Evolutionary conservation across 2,329 filamentous ascomycete species (phyloP), one percentile per base, ranked within the genome.

Genomic region (Plectosphaerella plurivora): DNA sequence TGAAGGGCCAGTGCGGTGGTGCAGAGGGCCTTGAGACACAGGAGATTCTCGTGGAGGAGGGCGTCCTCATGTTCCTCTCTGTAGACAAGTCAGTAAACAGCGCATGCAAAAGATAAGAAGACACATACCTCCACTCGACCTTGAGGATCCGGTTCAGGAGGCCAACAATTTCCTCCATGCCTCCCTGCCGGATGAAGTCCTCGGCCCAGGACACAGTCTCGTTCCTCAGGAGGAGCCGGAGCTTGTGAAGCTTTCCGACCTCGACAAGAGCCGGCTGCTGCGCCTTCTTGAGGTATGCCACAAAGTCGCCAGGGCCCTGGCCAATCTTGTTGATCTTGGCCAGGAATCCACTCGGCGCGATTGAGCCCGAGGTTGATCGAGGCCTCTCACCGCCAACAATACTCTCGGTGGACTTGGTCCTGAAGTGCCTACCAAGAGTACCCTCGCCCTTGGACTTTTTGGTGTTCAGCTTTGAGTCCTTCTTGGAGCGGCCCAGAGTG

Each of bases 201-300:
- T 97, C 91, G 3, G 95, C 95, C 94, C 94, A 99, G 12, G 88
- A 83, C 6, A 99, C 91, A 0, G 93, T 96, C 73, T 99, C 94
- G 63, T 97, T 97, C 16, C 94, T 85, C 50, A 99, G 78, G 50
- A 97, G 73, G 18, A 97, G 79, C 14, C 93, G 84, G 45, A 99
- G 79, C 71, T 97, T 97, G 73, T 97, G 94, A 36, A 99, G 73
- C 66, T 94, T 93, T 45, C 92, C 91, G n/a, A 97, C 89, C 67
- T 97, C 93, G 10, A 97, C 87, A 39, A 85, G 75, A 62, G 94
- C 83, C 0, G 91, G 91, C 69, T 90, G 88, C 59, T 86, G 87
- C 1, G 89, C 86, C 68, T 91, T 92, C 62, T 83, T 82, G 60
- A 97, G 73, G 66, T 97, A 96, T 20, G 82, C 78, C 37, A 97